phyloP scores from a whole-genome alignment of 108 stramenopile species.

The Cyclotella kingstonii region DNA sequence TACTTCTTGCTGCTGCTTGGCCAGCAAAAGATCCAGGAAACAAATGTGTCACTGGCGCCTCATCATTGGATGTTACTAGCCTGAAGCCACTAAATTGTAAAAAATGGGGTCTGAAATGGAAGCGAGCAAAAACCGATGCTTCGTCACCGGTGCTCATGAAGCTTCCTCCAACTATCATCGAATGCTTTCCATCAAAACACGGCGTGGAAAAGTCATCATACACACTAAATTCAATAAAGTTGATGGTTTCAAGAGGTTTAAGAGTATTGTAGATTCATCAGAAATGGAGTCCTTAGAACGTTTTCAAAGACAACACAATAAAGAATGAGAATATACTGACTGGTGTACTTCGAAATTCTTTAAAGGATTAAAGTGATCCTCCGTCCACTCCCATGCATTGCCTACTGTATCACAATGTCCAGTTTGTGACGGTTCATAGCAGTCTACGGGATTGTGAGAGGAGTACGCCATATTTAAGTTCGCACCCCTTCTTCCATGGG shows the following conservation, averaged over 20 bases:
- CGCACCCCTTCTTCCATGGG: constrained; percentile 43
- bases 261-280: too few species aligned
- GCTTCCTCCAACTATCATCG: constrained; percentile 91
- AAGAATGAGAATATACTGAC: neutral
- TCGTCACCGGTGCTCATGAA: constrained; percentile 93
- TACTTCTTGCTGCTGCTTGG: constrained; percentile 57
- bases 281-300: too few species aligned
- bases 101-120: constrained; percentile 95
- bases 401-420: constrained; percentile 84
- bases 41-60: constrained; percentile 75
- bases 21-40: constrained; percentile 73
- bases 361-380: constrained; percentile 90
- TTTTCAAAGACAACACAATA: too few species aligned
- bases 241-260: neutral
- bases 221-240: constrained; percentile 12
- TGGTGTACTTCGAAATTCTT: constrained; percentile 87
- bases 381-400: constrained; percentile 96
- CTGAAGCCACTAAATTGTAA: constrained; percentile 94
- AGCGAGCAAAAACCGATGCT: constrained; percentile 89
- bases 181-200: constrained; percentile 95
- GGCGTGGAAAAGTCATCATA: constrained; percentile 95
- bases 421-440: constrained; percentile 61
- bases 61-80: constrained; percentile 72
- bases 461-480: constrained; percentile 86
- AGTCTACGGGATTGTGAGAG: constrained; percentile 79